Evolutionary conservation across 768 basidiomycete genomes (phyloP).

Genomic region (Russula lepida): DNA sequence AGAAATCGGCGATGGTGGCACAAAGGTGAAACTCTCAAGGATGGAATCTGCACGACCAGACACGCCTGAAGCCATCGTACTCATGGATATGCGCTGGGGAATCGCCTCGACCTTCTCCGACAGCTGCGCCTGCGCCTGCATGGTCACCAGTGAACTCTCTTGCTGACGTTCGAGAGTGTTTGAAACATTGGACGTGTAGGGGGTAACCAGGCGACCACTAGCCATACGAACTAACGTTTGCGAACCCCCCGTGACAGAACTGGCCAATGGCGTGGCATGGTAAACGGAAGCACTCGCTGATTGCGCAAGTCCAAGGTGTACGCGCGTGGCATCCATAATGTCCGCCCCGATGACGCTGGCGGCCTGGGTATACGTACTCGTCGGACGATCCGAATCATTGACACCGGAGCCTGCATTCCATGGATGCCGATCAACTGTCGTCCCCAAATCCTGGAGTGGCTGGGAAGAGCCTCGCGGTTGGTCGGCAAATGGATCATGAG

Average conservation of each 20-base stretch:
- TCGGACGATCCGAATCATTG: conserved; percentile 38
- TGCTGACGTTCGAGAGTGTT: conserved; percentile 56
- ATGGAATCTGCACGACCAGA: conserved; percentile 76
- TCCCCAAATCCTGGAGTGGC: conserved; percentile 24
- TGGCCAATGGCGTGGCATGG: conserved; percentile 20
- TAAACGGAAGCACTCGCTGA: conserved; percentile 22
- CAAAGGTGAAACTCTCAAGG: conserved; percentile 81
- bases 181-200: conserved; percentile 25
- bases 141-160: conserved; percentile 49
- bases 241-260: conserved; percentile 26
- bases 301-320: conserved; percentile 48
- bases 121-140: conserved; percentile 43
- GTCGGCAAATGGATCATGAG: conserved; percentile 57
- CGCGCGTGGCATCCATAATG: conserved; percentile 57
- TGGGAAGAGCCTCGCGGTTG: conserved; percentile 27
- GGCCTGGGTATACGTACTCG: conserved; percentile 54
- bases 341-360: conserved; percentile 35
- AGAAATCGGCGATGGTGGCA: conserved; percentile 85
- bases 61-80: conserved; percentile 52
- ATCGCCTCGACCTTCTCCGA: conserved; percentile 38
- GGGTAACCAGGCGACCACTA: conserved; percentile 52
- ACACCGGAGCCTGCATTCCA: conserved; percentile 26
- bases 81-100: conserved; percentile 19
- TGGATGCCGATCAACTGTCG: conserved; percentile 1
- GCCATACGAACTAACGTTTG: conserved; percentile 49